These are phyloP conservation scores for Isatis tinctoria DNA, from an alignment of 345 rosid genomes.

Conservation along the genomic window DNA sequence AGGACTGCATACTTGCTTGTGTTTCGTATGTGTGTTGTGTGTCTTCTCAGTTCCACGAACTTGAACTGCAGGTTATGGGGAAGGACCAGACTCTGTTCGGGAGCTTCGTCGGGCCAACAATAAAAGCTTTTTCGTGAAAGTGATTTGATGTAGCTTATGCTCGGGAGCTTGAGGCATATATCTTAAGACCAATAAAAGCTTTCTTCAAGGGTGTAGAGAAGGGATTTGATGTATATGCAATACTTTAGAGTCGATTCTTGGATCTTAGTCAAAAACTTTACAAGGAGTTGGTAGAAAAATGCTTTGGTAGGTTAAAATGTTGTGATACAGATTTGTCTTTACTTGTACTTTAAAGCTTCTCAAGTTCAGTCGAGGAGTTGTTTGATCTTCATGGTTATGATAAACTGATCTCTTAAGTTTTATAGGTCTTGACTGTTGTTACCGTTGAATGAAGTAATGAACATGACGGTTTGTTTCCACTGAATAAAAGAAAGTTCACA, in stretches of 20 bases:
- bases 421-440: no score
- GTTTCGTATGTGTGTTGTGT: not conserved
- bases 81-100: not conserved
- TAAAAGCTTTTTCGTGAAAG: not conserved
- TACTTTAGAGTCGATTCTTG: not conserved
- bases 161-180: not conserved
- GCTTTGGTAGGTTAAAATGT: not conserved
- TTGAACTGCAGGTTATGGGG: not conserved
- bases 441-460: no score
- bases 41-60: not conserved
- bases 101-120: not conserved
- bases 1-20: not conserved
- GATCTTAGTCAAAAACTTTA: not conserved
- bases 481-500: no score
- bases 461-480: no score
- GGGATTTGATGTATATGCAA: not conserved
- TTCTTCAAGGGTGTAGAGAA: not conserved
- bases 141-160: no score
- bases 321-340: not conserved
- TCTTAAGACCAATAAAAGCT: not conserved
- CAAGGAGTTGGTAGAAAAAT: not conserved
- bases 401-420: no score
- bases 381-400: no score
- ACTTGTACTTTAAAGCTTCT: no score
- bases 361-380: no score